Evolutionary conservation across 2,329 filamentous ascomycete species (phyloP).

Genomic region (Chaetothyriales sp.): DNA sequence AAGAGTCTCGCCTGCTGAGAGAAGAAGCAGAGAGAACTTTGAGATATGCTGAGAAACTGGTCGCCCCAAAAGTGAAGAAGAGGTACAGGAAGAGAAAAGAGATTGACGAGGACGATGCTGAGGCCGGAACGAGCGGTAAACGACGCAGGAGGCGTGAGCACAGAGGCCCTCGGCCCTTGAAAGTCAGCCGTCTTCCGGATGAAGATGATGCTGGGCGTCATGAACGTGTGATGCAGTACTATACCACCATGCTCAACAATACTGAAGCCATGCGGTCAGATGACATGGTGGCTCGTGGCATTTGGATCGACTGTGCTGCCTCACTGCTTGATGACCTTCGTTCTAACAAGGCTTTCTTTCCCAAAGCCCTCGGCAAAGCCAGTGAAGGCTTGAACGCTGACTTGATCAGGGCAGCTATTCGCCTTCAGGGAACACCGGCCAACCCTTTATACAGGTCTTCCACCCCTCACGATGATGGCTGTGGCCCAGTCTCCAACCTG

Average conservation of each 20-base stretch:
- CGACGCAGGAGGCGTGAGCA: neutral
- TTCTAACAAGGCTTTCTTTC: slow-evolving; percentile 45
- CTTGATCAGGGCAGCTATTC: neutral
- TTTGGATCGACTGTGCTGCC: slow-evolving; percentile 45
- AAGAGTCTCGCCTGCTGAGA: slow-evolving; percentile 13
- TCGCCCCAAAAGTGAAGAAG: slow-evolving; percentile 3
- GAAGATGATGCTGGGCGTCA: neutral
- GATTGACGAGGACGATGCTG: neutral
- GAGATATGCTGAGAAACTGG: slow-evolving; percentile 13
- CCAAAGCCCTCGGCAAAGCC: slow-evolving; percentile 20
- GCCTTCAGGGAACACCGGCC: neutral
- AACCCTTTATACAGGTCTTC: neutral
- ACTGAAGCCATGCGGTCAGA: slow-evolving; percentile 34
- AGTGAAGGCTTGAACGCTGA: neutral
- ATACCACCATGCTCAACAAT: slow-evolving; percentile 33
- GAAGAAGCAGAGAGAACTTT: slow-evolving; percentile 16
- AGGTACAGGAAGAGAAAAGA: neutral
- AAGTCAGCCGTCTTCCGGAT: neutral
- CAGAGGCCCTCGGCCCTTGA: neutral
- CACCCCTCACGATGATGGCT: neutral
- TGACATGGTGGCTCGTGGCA: slow-evolving; percentile 34
- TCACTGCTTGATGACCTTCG: slow-evolving; percentile 46
- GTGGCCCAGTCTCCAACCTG: neutral
- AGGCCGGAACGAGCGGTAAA: neutral
- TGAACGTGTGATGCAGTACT: slow-evolving; percentile 23